Percentiles rank a stretch among this genome's conserved stretches.
Evolutionary conservation across 2,329 filamentous ascomycete species (phyloP).

Genomic region (Trichoderma sp.): DNA sequence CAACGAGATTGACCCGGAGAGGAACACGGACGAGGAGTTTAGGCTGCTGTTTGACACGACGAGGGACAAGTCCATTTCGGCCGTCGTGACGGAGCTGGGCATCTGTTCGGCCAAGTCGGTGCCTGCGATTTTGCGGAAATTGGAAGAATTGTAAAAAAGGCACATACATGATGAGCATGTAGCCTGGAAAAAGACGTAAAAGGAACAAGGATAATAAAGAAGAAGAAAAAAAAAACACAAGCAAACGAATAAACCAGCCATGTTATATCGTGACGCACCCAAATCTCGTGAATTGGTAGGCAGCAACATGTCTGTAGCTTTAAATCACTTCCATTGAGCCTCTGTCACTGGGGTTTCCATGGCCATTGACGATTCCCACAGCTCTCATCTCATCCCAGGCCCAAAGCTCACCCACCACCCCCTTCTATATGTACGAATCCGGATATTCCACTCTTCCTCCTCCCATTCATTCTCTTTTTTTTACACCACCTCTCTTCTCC

Average conservation of each 20-base stretch:
- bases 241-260: background rate
- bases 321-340: background rate
- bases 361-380: background rate
- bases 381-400: background rate
- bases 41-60: conserved; percentile 88
- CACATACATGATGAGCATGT: background rate
- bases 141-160: conserved; percentile 50
- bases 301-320: background rate
- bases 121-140: conserved; percentile 57
- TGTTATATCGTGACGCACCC: background rate
- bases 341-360: background rate
- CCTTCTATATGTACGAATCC: conserved; percentile 5
- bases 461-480: background rate
- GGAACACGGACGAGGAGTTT: conserved; percentile 53
- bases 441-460: background rate
- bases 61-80: conserved; percentile 77
- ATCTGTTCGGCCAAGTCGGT: conserved; percentile 83
- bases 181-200: background rate
- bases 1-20: conserved; percentile 84
- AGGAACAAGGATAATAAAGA: background rate
- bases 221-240: background rate
- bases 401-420: background rate
- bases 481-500: background rate
- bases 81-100: conserved; percentile 89
- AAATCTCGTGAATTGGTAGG: background rate